phyloP scores from a whole-genome alignment of 306 rosid genomes.

The Arachis stenosperma region DNA sequence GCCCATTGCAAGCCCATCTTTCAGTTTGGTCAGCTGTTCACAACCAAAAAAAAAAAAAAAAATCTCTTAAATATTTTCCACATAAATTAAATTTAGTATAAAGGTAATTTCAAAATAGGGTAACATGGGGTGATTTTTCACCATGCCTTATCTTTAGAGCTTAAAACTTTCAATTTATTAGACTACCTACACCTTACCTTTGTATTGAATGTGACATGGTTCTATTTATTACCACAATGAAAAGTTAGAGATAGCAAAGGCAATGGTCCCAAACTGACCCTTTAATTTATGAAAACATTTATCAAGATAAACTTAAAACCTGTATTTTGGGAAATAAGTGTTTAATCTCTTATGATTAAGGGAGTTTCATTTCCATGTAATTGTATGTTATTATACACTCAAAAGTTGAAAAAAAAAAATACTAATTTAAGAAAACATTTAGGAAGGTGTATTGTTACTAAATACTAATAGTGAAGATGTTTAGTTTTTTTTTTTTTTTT shows the following conservation, averaged over 20 bases:
- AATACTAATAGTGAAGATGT: too few relatives aligned
- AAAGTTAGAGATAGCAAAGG: background rate
- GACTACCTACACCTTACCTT: background rate
- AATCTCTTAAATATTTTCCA: background rate
- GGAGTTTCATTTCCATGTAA: background rate
- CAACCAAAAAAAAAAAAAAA: background rate
- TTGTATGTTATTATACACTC: background rate
- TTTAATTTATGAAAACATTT: background rate
- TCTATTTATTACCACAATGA: background rate
- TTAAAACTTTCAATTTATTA: background rate
- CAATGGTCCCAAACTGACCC: background rate
- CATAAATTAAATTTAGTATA: background rate
- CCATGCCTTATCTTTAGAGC: background rate
- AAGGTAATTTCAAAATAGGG: too few relatives aligned
- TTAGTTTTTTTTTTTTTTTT: too few relatives aligned
- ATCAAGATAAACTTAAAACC: background rate
- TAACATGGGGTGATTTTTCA: background rate
- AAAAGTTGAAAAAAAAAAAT: background rate
- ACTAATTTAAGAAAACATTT: too few relatives aligned
- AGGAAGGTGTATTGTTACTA: too few relatives aligned
- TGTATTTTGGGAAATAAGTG: background rate
- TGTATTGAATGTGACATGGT: background rate
- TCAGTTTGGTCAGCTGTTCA: slow-evolving; percentile 79
- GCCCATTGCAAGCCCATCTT: slow-evolving; percentile 89
- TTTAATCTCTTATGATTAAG: background rate